Conservation (phyloP, 192 early-diverging fungal species). For the Powellomyces hirtus region DNA sequence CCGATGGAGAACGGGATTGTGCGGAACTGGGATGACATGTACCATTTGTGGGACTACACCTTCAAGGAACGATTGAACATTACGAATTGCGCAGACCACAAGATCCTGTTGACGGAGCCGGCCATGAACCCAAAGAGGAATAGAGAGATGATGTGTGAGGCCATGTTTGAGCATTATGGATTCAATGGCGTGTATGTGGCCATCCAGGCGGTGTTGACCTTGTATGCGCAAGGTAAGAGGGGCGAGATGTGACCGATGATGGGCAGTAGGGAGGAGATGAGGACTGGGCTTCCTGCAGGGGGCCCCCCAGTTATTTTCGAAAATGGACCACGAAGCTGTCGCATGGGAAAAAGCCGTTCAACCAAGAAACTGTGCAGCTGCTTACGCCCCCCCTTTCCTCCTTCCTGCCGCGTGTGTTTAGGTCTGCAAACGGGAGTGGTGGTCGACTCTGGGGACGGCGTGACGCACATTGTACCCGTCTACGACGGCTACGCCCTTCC, state of each 20-base stretch:
- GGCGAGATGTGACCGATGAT: no score
- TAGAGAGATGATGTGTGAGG: slow-evolving; percentile 86
- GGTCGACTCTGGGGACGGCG: slow-evolving; percentile 98
- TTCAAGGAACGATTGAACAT: slow-evolving; percentile 89
- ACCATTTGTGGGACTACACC: slow-evolving; percentile 97
- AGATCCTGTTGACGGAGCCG: slow-evolving; percentile 94
- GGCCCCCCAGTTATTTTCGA: no score
- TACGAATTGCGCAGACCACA: slow-evolving; percentile 77
- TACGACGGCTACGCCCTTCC: slow-evolving; percentile 92
- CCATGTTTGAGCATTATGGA: slow-evolving; percentile 97
- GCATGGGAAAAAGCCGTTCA: no score
- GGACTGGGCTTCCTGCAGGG: no score
- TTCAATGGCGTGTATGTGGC: slow-evolving; percentile 92
- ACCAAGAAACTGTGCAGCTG: no score
- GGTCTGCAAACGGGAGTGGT: slow-evolving; percentile 93
- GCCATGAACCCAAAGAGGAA: slow-evolving; percentile 94
- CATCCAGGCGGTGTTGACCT: slow-evolving; percentile 95
- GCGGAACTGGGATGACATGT: slow-evolving; percentile 92
- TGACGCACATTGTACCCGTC: slow-evolving; percentile 99
- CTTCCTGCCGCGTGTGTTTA: no score
- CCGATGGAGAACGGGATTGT: slow-evolving; percentile 99
- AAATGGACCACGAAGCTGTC: no score
- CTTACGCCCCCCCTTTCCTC: not conserved
- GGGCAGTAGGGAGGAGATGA: no score
- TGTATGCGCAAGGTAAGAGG: slow-evolving; percentile 89